Conservation (phyloP, 148 eudicot species). For the Pharnaceum exiguum region DNA sequence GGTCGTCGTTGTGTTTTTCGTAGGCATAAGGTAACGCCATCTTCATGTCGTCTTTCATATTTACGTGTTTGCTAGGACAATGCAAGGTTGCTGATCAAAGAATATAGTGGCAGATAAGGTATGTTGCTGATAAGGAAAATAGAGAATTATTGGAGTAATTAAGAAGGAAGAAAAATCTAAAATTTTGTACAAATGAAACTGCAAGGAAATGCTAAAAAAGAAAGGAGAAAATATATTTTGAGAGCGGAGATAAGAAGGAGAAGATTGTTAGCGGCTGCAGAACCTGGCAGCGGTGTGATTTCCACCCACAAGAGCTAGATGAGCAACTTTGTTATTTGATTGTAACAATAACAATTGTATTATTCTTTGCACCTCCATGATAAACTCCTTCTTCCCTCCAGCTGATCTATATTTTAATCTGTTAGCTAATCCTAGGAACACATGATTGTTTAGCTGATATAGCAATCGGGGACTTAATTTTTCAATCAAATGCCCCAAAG, state of each 20-base stretch:
- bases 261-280: conserved; percentile 44
- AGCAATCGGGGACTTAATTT: background rate
- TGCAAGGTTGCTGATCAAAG: background rate
- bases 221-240: background rate
- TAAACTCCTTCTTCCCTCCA: conserved; percentile 14
- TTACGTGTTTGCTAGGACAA: background rate
- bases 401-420: conserved; percentile 24
- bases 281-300: conserved; percentile 64
- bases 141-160: background rate
- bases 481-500: background rate
- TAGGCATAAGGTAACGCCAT: conserved; percentile 27
- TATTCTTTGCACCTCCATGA: conserved; percentile 49
- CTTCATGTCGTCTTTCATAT: conserved; percentile 13
- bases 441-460: background rate
- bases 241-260: background rate
- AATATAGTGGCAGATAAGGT: no score
- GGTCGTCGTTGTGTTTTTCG: conserved; percentile 4
- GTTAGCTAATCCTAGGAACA: background rate
- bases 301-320: conserved; percentile 54
- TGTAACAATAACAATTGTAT: conserved; percentile 31
- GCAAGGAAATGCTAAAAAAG: background rate
- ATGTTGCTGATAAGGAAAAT: no score
- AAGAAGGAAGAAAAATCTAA: background rate
- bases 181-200: background rate
- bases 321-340: conserved; percentile 22